phyloP scores from a whole-genome alignment of 768 basidiomycete genomes.

The Lactifluus rugatus region DNA sequence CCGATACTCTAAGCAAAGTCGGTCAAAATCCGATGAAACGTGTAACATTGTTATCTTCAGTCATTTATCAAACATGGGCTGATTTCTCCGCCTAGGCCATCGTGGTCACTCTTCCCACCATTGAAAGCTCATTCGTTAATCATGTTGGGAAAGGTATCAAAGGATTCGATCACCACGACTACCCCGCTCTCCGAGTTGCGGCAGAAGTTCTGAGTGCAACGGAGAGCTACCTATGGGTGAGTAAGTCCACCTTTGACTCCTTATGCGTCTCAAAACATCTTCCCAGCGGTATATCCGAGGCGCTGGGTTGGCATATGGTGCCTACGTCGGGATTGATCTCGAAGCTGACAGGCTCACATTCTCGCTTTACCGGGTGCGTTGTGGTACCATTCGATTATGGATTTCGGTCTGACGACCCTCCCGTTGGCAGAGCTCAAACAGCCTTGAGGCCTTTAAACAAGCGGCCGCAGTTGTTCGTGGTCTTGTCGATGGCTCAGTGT shows the following conservation, averaged over 20 bases:
- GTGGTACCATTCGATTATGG: background rate
- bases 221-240: constrained; percentile 91
- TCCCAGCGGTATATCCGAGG: constrained; percentile 79
- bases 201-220: constrained; percentile 83
- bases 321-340: constrained; percentile 58
- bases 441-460: constrained; percentile 69
- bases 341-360: constrained; percentile 74
- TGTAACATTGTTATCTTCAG: constrained; percentile 32
- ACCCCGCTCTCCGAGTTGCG: constrained; percentile 78
- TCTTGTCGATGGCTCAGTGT: constrained; percentile 73
- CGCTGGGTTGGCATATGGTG: constrained; percentile 92
- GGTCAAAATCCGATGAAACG: constrained; percentile 66
- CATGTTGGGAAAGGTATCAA: constrained; percentile 71
- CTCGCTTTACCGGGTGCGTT: constrained; percentile 64
- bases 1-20: constrained; percentile 60
- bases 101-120: constrained; percentile 82
- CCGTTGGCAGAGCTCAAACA: constrained; percentile 59
- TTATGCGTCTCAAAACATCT: background rate
- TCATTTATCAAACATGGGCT: background rate
- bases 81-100: constrained; percentile 45
- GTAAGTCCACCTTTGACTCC: background rate
- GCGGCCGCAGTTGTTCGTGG: constrained; percentile 69
- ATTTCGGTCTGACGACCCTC: background rate
- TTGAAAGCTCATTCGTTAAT: constrained; percentile 83
- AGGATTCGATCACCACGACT: constrained; percentile 75